Evolutionary conservation across 2,329 filamentous ascomycete genomes (phyloP), one percentile per base, ranked within the genome.

Genomic region (Aspergillus sp.): DNA sequence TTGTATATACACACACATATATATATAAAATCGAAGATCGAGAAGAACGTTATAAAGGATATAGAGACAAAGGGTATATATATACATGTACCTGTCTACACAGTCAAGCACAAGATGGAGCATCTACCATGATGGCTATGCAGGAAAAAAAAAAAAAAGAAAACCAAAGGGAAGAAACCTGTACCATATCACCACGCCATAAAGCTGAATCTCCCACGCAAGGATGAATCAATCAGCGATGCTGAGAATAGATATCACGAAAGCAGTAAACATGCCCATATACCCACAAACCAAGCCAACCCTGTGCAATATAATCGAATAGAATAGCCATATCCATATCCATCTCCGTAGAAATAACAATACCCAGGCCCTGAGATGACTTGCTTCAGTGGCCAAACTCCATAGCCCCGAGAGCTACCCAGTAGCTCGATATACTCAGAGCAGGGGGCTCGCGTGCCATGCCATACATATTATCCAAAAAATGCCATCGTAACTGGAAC

Each of bases 121-220:
- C 44, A 46, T 44, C 44, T 30, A 57, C 47, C 61, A 34, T 60
- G 50, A 62, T 27, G 45, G 56, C 58, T 62, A 63, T 60, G 64
- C 62, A 63, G 59, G 51, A 58, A 55, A 64, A 59, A 63, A 63
- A 33, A 22, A 40, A 5, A 34, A 39, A 44, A 3, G 13, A 34
- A 7, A 37, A 37, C 5, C 6, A 15, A 37, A 37, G 34, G 15
- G 13, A 37, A 5, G 34, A 37, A 57, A 52, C 59, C 63, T 61
- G 61, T 64, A 66, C 60, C 61, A 67, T 65, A 66, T 65, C 66
- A 61, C 34, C 34, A 64, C 61, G 51, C 59, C 65, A 61, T 39
- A 52, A 65, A 59, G 66, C 57, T 66, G 62, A 63, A 63, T 56
- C 57, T 52, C 51, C 49, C 57, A 55, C 42, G 53, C 41, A 51